Evolutionary conservation across 2,329 filamentous ascomycete genomes (phyloP), one percentile per base, ranked within the genome.

Genomic region (Alternaria sp.): DNA sequence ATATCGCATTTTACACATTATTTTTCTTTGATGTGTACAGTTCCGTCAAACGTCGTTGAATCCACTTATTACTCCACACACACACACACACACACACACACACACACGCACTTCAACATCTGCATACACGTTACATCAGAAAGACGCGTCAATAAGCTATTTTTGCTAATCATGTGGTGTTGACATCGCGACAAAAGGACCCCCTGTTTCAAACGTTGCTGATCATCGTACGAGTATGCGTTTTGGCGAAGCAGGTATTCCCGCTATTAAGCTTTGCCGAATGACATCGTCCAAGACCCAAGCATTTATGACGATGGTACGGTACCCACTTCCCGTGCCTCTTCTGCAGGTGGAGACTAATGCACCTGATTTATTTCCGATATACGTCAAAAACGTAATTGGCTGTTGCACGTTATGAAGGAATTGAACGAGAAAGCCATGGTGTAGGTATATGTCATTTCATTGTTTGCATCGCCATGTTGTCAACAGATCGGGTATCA

Each of bases 261-360:
- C 43, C 25, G 43, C 53, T 38, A 30, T 36, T 50, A 59, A 59
- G 57, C 57, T 49, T 58, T 56, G 10, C 12, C 30, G 12, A n/a
- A 59, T 59, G 57, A 59, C 57, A 59, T 59, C 28, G 57, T 25
- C 51, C 57, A 56, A 59, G 57, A 14, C n/a, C 40, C 40, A 43
- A 43, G 40, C 40, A 25, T 45, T 57, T 27, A 50, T 38, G 46
- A 50, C 22, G 32, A 34, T n/a, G 7, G 20, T 22, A 22, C 22
- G n/a, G 46, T 34, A 50, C 22, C 46, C 46, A 50, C 46, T 50
- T 50, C 30, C 20, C 46, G 46, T 22, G 46, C 38, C 30, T 50
- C 20, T 38, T 38, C 9, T 36, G 32, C 16, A 38, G 7, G 46
- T 34, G 32, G 30, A 16, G 20, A 5, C 30, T 38, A 50, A 36